Percentiles rank a stretch among this genome's conserved stretches.
Evolutionary conservation across 805 yeast species (phyloP).

Genomic region (Allodekkera sacchari): DNA sequence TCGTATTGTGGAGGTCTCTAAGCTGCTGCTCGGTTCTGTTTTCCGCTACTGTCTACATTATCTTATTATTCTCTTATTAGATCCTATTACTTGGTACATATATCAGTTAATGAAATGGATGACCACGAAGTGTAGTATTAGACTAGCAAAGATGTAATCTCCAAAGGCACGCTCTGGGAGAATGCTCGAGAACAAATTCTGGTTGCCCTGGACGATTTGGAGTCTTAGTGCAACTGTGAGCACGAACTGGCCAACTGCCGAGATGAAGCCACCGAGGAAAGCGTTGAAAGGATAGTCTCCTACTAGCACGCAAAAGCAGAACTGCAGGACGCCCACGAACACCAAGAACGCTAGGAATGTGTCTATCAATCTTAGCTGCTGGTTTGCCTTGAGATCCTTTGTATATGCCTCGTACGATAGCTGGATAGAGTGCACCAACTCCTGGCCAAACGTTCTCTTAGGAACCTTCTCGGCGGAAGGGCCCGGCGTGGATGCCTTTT

Average conservation of each 20-base stretch:
- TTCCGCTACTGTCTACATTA: slow-evolving; percentile 1
- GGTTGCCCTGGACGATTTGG: slow-evolving; percentile 38
- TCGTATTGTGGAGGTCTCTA: too few relatives aligned
- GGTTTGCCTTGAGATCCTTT: slow-evolving; percentile 22
- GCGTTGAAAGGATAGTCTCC: slow-evolving; percentile 97
- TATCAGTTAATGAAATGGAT: slow-evolving; percentile 79
- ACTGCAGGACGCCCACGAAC: slow-evolving; percentile 67
- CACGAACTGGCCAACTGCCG: slow-evolving; percentile 94
- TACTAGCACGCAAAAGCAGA: slow-evolving; percentile 62
- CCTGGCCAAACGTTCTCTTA: too few relatives aligned
- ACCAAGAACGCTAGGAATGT: slow-evolving; percentile 69
- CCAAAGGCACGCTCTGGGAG: slow-evolving; percentile 60
- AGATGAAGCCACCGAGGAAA: slow-evolving; percentile 83
- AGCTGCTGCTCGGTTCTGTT: too few relatives aligned
- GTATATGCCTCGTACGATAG: slow-evolving; percentile 26
- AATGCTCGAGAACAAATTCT: slow-evolving; percentile 16
- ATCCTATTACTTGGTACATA: slow-evolving; percentile 1
- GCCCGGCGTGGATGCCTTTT: too few relatives aligned
- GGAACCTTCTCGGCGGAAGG: too few relatives aligned
- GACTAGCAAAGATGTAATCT: slow-evolving; percentile 80
- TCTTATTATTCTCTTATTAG: background rate
- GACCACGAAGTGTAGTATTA: slow-evolving; percentile 81
- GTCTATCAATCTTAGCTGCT: slow-evolving; percentile 62
- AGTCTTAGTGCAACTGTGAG: slow-evolving; percentile 75
- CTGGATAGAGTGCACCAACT: slow-evolving; percentile 16